phyloP scores from a whole-genome alignment of 2,329 filamentous ascomycete species.

The Endoconidiophora polonica region DNA sequence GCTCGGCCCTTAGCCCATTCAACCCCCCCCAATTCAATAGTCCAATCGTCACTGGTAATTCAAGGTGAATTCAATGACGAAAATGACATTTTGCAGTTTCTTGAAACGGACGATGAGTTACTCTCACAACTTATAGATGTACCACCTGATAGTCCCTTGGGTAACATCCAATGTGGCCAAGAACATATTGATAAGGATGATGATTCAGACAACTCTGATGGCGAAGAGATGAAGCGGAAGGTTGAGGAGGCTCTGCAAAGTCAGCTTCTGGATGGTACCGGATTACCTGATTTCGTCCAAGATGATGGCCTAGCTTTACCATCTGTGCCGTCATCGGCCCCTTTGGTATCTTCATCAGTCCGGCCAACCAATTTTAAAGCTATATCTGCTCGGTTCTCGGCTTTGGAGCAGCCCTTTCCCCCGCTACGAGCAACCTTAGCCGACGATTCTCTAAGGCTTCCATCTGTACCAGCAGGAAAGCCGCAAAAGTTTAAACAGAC shows the following conservation, averaged over 20 bases:
- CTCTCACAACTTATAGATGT: slow-evolving; percentile 34
- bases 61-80: background rate
- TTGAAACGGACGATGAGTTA: slow-evolving; percentile 33
- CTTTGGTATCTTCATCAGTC: slow-evolving; percentile 19
- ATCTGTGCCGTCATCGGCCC: slow-evolving; percentile 23
- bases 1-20: background rate
- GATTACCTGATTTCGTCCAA: slow-evolving; percentile 11
- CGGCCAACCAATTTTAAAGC: slow-evolving; percentile 21
- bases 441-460: slow-evolving; percentile 17
- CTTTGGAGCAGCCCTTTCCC: slow-evolving; percentile 25
- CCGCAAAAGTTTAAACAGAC: slow-evolving; percentile 28
- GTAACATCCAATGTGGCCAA: too few species aligned
- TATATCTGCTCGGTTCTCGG: slow-evolving; percentile 36
- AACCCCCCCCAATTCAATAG: background rate
- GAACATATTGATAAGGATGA: background rate
- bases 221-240: slow-evolving; percentile 29
- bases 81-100: slow-evolving; percentile 15
- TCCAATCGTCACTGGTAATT: background rate
- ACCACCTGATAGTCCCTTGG: too few species aligned
- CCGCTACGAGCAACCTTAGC: slow-evolving; percentile 15
- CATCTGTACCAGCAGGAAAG: slow-evolving; percentile 31
- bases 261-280: slow-evolving; percentile 8
- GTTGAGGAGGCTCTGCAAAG: slow-evolving; percentile 27
- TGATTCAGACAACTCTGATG: slow-evolving; percentile 31
- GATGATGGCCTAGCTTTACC: slow-evolving; percentile 20